Base-by-base conservation (phyloP, 257 asterid species). In the Paulownia fortunei region DNA sequence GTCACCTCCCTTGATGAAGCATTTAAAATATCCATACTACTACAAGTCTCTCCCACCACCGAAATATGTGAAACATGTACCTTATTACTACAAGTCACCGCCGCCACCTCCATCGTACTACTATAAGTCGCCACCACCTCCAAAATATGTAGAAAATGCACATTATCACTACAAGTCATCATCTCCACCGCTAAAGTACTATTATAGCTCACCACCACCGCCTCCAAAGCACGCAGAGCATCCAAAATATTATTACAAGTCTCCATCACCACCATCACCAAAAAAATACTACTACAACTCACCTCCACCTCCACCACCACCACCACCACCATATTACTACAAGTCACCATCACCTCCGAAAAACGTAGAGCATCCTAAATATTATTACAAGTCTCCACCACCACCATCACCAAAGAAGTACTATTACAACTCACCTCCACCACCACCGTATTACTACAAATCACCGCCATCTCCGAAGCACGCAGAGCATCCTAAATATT, bases 401-500 rank as follows among this genome's bases (percentile, higher is more conserved):
- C 76, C 76, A 49, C 76, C n/a, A n/a, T n/a, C 76, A 6, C 44
- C 74, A 3, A 68, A 68, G 4, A 56, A 58, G 16, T 59, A 73
- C 32, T 42, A 26, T 1, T 69, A 78, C 8, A 56, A 4, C 4
- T 69, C 82, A 0, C 67, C 67, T 2, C 42, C 67, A 12, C 79
- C 79, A 6, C 79, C 79, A 9, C 72, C 47, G n/a, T 32, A 32
- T 63, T 6, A 63, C 27, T 63, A 54, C 6, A 73, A 46, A 1
- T 73, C 69, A 0, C 71, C 79, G 1, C 79, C 79, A 7, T 58
- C 71, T 16, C 79, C 70, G n/a, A n/a, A n/a, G n/a, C n/a, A n/a
- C n/a, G n/a, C n/a, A n/a, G n/a, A n/a, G n/a, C n/a, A n/a, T n/a
- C n/a, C n/a, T n/a, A n/a, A n/a, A n/a, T n/a, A n/a, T n/a, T n/a